Conservation (phyloP, 2,329 filamentous ascomycete genomes). For the Septoria petroselini region DNA sequence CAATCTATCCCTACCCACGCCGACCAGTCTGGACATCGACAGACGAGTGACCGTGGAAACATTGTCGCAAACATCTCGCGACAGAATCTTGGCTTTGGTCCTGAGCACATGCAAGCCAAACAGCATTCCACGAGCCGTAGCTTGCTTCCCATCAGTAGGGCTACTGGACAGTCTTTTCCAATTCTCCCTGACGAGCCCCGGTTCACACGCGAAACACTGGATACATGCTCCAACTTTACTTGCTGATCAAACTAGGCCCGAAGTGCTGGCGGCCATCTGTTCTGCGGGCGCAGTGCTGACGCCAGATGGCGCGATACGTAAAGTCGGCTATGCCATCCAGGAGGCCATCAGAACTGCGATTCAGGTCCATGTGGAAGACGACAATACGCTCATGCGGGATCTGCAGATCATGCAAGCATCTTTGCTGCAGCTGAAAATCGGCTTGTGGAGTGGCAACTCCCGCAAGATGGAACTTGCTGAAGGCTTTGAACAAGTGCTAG, state of each 20-base stretch:
- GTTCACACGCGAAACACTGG: constrained; percentile 57
- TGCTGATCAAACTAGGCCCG: constrained; percentile 55
- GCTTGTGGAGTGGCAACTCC: constrained; percentile 58
- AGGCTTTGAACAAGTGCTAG: constrained; percentile 54
- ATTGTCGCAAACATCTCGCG: constrained; percentile 46
- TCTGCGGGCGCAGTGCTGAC: constrained; percentile 61
- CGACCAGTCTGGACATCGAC: constrained; percentile 40
- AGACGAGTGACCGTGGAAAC: constrained; percentile 44
- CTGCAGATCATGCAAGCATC: constrained; percentile 53
- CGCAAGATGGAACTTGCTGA: constrained; percentile 60
- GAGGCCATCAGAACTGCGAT: constrained; percentile 47
- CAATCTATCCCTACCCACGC: constrained; percentile 43
- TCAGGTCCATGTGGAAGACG: constrained; percentile 46
- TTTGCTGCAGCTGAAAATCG: constrained; percentile 51
- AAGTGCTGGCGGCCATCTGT: constrained; percentile 59
- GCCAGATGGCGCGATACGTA: constrained; percentile 57
- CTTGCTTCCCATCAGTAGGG: constrained; percentile 61
- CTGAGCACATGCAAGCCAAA: constrained; percentile 56
- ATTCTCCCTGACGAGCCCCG: constrained; percentile 57
- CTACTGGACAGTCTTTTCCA: constrained; percentile 61
- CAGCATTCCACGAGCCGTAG: constrained; percentile 52
- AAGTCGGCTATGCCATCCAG: constrained; percentile 56
- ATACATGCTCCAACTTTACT: constrained; percentile 61
- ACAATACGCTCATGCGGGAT: constrained; percentile 52
- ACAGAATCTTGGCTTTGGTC: constrained; percentile 63